Percentiles rank a stretch among this genome's conserved stretches.
Evolutionary conservation across 2,329 filamentous ascomycete genomes (phyloP).

Genomic region (Bipolaris gigantea): DNA sequence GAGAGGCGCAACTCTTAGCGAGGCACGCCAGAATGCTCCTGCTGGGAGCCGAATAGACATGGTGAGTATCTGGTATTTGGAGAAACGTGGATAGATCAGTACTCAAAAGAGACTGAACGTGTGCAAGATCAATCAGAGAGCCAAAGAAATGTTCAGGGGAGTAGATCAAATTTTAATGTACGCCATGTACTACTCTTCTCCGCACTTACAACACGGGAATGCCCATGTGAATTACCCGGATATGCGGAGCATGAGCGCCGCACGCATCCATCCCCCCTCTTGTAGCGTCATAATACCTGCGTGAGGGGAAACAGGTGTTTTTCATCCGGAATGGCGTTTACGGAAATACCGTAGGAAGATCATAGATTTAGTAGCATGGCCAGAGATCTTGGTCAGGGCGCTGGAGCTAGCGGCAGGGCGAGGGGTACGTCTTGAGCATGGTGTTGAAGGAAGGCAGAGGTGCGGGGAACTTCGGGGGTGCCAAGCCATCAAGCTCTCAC

Average conservation of each 20-base stretch:
- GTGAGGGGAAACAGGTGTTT: conserved; percentile 5
- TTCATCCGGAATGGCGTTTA: conserved; percentile 19
- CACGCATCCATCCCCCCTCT: conserved; percentile 32
- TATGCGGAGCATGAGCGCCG: conserved; percentile 31
- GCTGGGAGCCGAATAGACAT: conserved; percentile 32
- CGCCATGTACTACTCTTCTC: conserved; percentile 6
- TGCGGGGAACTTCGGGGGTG: conserved; percentile 23
- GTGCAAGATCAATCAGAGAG: not conserved
- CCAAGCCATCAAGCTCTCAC: conserved; percentile 14
- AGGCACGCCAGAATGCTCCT: conserved; percentile 26
- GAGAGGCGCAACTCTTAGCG: conserved; percentile 13
- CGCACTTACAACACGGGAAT: conserved; percentile 8
- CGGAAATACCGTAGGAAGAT: not conserved
- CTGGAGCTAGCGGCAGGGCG: not conserved
- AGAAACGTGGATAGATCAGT: not conserved
- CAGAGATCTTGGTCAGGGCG: not conserved
- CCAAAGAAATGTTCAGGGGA: not conserved
- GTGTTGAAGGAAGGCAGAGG: not conserved
- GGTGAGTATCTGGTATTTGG: not conserved
- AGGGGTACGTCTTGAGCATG: not conserved
- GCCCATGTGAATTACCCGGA: conserved; percentile 17
- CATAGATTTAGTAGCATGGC: conserved; percentile 1
- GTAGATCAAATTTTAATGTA: conserved; percentile 1
- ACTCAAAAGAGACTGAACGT: not conserved
- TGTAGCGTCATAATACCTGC: conserved; percentile 8